phyloP scores from a whole-genome alignment of 768 basidiomycete species.

The Megacollybia marginata region DNA sequence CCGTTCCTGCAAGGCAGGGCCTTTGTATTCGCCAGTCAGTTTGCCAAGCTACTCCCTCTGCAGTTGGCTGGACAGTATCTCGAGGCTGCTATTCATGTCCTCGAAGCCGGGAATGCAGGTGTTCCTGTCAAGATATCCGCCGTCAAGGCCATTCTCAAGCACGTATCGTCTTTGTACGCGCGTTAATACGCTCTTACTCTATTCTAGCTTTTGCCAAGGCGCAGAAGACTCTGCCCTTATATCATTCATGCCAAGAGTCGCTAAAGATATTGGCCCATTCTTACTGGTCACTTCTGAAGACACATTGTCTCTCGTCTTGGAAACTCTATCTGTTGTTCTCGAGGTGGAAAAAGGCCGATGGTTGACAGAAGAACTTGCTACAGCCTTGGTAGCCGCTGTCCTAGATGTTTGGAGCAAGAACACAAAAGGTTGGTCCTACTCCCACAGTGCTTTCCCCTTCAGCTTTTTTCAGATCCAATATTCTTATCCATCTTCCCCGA shows the following conservation, averaged over 20 bases:
- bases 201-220: slow-evolving; percentile 60
- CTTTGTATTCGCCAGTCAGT: slow-evolving; percentile 93
- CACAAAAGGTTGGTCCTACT: slow-evolving; percentile 55
- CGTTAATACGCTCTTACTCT: slow-evolving; percentile 4
- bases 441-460: background rate
- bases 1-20: slow-evolving; percentile 94
- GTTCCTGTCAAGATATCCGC: slow-evolving; percentile 94
- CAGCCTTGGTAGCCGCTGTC: slow-evolving; percentile 55
- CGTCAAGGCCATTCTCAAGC: slow-evolving; percentile 93
- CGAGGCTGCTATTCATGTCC: slow-evolving; percentile 76
- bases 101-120: slow-evolving; percentile 63
- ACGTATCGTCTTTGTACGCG: slow-evolving; percentile 14
- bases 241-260: slow-evolving; percentile 66
- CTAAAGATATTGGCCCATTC: slow-evolving; percentile 79
- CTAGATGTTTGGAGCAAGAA: slow-evolving; percentile 84
- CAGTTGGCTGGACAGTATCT: slow-evolving; percentile 80
- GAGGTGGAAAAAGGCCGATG: slow-evolving; percentile 67
- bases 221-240: slow-evolving; percentile 52
- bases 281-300: slow-evolving; percentile 76
- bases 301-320: slow-evolving; percentile 80
- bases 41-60: slow-evolving; percentile 62
- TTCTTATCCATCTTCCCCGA: slow-evolving; percentile 82
- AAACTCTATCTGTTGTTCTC: slow-evolving; percentile 75
- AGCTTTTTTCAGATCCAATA: slow-evolving; percentile 58
- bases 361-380: slow-evolving; percentile 61